Evolutionary conservation across 1,284 basidiomycete genomes (phyloP), one percentile per base, ranked within the genome.

Genomic region (Butyriboletus pseudospeciosus): DNA sequence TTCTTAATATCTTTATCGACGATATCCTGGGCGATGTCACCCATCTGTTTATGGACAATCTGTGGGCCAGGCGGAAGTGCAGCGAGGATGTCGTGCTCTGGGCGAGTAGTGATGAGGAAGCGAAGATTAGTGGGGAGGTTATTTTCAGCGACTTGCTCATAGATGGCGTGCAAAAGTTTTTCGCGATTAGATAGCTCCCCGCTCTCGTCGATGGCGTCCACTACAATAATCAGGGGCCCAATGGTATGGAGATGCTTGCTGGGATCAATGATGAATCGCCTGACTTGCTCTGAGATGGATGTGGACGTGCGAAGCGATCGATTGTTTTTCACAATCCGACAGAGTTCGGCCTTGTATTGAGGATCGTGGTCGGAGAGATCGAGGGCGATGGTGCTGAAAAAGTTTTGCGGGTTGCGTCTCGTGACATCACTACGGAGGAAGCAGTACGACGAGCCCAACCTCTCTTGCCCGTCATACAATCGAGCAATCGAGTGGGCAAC

Each of bases 201-300:
- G n/a, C 62, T 63, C 49, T 67, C 62, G 17, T 63, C 62, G 7
- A 63, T 52, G 9, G 62, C 64, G 32, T 66, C 64, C 1, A 66
- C 43, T 1, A 63, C 57, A 2, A 63, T 23, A 34, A 64, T 28
- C 2, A 60, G 9, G 4, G 62, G 64, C 1, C 60, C 62, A 5
- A 66, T 53, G 1, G 51, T n/a, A 42, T 64, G 37, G 1, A 63
- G 53, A 2, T 53, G 12, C 23, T 51, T 52, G 52, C 53, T 49
- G 12, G 64, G 60, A 7, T 63, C 51, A 4, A 66, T 34, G 32
- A 63, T 53, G 14, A 66, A 41, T 17, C 47, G 42, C 23, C 51
- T 39, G 7, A 63, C 48, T 48, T 66, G 62, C 28, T 66, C 62
- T 17, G 45, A 48, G 25, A 50, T 42, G 9, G 60, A 63, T 1